Evolutionary conservation across 2,329 filamentous ascomycete species (phyloP).

Genomic region (Neofusicoccum ribis): DNA sequence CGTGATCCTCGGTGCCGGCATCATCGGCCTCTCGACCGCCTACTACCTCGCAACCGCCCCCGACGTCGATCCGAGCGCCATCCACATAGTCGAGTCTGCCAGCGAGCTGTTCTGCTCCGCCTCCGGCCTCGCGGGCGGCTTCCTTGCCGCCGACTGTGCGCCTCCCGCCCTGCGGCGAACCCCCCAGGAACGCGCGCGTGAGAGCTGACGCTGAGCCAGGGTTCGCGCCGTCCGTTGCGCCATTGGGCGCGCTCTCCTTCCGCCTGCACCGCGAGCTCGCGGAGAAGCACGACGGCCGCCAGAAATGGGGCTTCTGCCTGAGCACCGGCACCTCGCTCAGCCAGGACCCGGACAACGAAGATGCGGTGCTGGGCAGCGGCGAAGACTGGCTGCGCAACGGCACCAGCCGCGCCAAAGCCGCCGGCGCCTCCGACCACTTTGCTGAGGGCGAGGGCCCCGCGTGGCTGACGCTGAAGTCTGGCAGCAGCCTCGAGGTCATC

Average conservation of each 20-base stretch:
- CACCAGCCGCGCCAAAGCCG: conserved; percentile 60
- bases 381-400: conserved; percentile 69
- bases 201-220: conserved; percentile 28
- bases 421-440: conserved; percentile 37
- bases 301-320: conserved; percentile 59
- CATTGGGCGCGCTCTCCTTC: conserved; percentile 68
- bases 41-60: conserved; percentile 63
- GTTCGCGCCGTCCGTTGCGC: conserved; percentile 60
- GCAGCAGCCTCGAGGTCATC: conserved; percentile 61
- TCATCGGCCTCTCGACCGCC: conserved; percentile 47
- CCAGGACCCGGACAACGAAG: conserved; percentile 44
- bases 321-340: conserved; percentile 60
- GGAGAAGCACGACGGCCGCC: conserved; percentile 56
- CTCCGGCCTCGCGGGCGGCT: conserved; percentile 73
- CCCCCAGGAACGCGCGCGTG: neutral
- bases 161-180: neutral
- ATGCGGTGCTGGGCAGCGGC: conserved; percentile 46
- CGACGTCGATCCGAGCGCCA: conserved; percentile 43
- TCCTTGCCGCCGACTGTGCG: conserved; percentile 68
- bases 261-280: conserved; percentile 65
- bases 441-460: conserved; percentile 44
- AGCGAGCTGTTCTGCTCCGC: conserved; percentile 68
- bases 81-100: conserved; percentile 61
- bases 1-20: conserved; percentile 47
- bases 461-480: conserved; percentile 60